Evolutionary conservation across 768 basidiomycete genomes (phyloP).

Genomic region (Phanerodontia chrysosporium): DNA sequence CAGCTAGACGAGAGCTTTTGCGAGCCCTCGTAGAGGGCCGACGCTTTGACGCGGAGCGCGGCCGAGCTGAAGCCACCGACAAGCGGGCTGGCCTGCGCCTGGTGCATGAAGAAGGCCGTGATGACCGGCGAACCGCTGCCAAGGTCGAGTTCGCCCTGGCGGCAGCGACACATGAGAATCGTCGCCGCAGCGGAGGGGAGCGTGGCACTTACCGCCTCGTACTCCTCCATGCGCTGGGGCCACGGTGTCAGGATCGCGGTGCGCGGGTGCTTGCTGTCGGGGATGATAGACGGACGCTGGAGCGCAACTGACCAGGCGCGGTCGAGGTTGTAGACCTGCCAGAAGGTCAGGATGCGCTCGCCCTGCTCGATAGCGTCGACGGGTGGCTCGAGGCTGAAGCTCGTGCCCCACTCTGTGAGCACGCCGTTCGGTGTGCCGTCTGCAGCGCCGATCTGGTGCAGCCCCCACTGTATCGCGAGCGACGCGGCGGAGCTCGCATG

Average conservation of each 20-base stretch:
- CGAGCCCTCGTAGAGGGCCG: slow-evolving; percentile 70
- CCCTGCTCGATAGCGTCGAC: slow-evolving; percentile 60
- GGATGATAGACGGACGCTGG: slow-evolving; percentile 61
- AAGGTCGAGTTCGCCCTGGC: slow-evolving; percentile 55
- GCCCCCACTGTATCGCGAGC: slow-evolving; percentile 68
- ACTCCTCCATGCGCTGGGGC: slow-evolving; percentile 71
- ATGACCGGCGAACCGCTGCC: slow-evolving; percentile 53
- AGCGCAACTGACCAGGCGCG: slow-evolving; percentile 77
- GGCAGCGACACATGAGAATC: slow-evolving; percentile 6
- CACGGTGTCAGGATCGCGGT: slow-evolving; percentile 69
- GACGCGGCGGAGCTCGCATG: slow-evolving; percentile 73
- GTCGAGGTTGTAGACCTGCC: slow-evolving; percentile 81
- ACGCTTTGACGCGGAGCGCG: slow-evolving; percentile 69
- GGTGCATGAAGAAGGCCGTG: slow-evolving; percentile 50
- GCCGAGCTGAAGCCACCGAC: slow-evolving; percentile 55
- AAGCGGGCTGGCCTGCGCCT: slow-evolving; percentile 47
- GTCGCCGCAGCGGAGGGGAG: neutral
- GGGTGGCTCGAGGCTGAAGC: slow-evolving; percentile 51
- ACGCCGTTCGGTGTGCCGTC: slow-evolving; percentile 31
- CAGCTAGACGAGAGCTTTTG: slow-evolving; percentile 56
- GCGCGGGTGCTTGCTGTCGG: slow-evolving; percentile 54
- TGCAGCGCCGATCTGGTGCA: slow-evolving; percentile 41
- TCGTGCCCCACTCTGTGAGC: slow-evolving; percentile 28
- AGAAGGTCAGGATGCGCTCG: slow-evolving; percentile 72
- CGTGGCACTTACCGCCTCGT: slow-evolving; percentile 55